These are phyloP conservation scores for Spizellomyces punctatus DNA, from an alignment of 192 early-diverging fungal genomes.

Conservation along the genomic window DNA sequence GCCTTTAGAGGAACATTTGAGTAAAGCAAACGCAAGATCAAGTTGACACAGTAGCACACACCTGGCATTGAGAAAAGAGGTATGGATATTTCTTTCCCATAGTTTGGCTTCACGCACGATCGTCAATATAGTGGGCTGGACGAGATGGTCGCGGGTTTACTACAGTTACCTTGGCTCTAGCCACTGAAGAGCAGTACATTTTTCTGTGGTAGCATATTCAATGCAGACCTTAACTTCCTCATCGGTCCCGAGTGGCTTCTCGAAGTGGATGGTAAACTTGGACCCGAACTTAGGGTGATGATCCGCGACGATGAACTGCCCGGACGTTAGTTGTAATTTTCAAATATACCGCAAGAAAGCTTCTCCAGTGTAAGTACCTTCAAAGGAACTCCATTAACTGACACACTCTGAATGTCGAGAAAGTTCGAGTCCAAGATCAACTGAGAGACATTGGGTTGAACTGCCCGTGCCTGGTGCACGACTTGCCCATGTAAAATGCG, in stretches of 20 bases:
- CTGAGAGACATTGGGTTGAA: constrained; percentile 47
- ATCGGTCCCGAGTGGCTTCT: constrained; percentile 22
- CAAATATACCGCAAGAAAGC: no score
- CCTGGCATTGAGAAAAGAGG: constrained; percentile 95
- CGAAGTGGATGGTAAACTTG: constrained; percentile 68
- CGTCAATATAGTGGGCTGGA: no score
- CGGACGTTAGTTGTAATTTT: background rate
- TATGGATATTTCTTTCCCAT: constrained; percentile 93
- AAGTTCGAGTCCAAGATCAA: background rate
- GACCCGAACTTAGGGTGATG: constrained; percentile 72
- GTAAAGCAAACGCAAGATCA: no score
- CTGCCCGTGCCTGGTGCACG: constrained; percentile 57
- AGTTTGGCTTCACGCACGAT: constrained; percentile 69
- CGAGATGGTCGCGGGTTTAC: no score
- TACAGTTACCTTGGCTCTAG: constrained; percentile 67
- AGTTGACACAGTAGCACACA: no score
- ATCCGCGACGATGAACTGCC: constrained; percentile 54
- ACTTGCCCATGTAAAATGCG: constrained; percentile 72
- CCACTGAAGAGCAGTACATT: constrained; percentile 92
- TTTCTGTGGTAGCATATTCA: constrained; percentile 75
- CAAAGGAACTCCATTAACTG: background rate
- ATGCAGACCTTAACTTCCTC: constrained; percentile 63
- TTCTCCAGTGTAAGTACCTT: no score
- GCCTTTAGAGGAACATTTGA: constrained; percentile 7
- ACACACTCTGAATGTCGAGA: background rate